Base-by-base conservation (phyloP, 805 yeast genomes). In the Candida sphagnicola region DNA sequence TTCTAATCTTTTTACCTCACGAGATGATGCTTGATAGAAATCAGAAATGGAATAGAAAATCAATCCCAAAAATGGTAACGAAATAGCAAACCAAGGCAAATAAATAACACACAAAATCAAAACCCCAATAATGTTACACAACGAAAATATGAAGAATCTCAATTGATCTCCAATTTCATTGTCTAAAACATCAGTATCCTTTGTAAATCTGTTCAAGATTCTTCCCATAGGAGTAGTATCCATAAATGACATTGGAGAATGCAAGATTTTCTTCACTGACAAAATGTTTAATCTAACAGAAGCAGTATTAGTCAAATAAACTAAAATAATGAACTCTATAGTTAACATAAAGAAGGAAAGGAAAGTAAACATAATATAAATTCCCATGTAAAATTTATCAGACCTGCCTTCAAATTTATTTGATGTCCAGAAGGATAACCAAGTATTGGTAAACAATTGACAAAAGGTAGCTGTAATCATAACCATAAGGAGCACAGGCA, bases 201-300 rank as follows among this genome's bases (percentile, higher is more conserved):
- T 86, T 2, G 95, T 86, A 58, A 87, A 88, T 48, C 95, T 69
- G 61, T 86, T 88, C 56, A 89, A 66, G 42, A 88, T 80, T 48
- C 96, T 72, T 1, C 96, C 96, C 70, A 85, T 73, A 13, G 96
- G 96, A 0, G 95, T 85, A 8, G 87, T 78, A 53, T 89, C 96
- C 62, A 87, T 72, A 56, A 77, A 89, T 1, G 80, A 62, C 91
- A 86, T 85, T 34, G 95, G 95, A 2, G 93, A 80, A 43, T 80
- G 80, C 43, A 88, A 62, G 12, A 88, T 67, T 26, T 67, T 73
- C 33, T 70, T 59, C 38, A 81, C 68, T 0, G 95, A 89, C 35
- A 51, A 48, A 30, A 81, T 63, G 52, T 87, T 87, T 53, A 88
- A 64, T n/a, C 50, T 54, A 39, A 62, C 74, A 4, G 85, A 69